These are phyloP conservation scores for Centella asiatica DNA, from an alignment of 129 eudicot species.

Conservation along the genomic window DNA sequence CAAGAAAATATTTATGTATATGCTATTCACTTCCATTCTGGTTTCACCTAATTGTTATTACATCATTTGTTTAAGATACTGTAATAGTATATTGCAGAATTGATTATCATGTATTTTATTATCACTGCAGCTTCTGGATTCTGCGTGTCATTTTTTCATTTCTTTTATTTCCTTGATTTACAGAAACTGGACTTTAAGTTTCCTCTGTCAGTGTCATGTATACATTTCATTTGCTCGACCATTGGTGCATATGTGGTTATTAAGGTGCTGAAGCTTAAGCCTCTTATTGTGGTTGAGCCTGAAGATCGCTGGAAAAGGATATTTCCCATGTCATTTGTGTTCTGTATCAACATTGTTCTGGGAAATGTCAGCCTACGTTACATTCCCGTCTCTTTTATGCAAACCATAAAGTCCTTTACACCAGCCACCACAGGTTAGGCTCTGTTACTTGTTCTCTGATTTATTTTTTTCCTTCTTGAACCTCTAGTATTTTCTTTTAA, in stretches of 20 bases:
- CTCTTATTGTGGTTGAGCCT: conserved; percentile 75
- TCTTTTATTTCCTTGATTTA: conserved; percentile 1
- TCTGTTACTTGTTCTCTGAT: not conserved
- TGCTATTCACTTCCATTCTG: too few relatives aligned
- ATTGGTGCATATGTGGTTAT: conserved; percentile 85
- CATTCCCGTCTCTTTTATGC: conserved; percentile 97
- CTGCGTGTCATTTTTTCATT: too few relatives aligned
- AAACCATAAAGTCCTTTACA: conserved; percentile 94
- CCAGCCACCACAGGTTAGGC: conserved; percentile 96
- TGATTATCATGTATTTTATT: not conserved
- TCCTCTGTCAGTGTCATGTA: conserved; percentile 83
- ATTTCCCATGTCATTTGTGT: conserved; percentile 95
- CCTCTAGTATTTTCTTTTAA: not conserved
- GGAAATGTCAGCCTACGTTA: conserved; percentile 96
- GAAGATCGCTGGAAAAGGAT: conserved; percentile 97
- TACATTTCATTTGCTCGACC: conserved; percentile 89
- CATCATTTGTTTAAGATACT: too few relatives aligned
- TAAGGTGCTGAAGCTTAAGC: conserved; percentile 72
- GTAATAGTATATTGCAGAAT: too few relatives aligned
- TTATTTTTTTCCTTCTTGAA: not conserved
- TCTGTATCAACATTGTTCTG: conserved; percentile 84
- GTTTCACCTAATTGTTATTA: too few relatives aligned
- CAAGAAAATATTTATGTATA: too few relatives aligned
- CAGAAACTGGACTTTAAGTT: conserved; percentile 95
- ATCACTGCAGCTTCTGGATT: not conserved